Base-by-base conservation (phyloP, 441 rosid genomes). In the Macaranga tanarius region DNA sequence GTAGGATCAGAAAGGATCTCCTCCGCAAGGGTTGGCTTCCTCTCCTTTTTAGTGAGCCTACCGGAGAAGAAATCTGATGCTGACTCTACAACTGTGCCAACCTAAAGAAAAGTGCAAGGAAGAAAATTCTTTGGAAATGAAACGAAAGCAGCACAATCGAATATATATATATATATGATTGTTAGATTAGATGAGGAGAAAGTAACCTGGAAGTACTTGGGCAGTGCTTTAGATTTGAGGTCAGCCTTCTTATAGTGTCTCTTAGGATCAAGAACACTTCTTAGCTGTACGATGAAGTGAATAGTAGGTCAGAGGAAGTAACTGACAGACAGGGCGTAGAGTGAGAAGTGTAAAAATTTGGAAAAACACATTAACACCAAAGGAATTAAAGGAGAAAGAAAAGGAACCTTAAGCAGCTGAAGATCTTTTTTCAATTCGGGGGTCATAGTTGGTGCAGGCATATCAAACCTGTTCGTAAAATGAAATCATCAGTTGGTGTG, bases 361-460 rank as follows among this genome's bases (percentile, higher is more conserved):
- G n/a, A n/a, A n/a, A n/a, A n/a, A n/a, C n/a, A n/a, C n/a, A n/a
- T n/a, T n/a, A n/a, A n/a, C n/a, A n/a, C n/a, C n/a, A n/a, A n/a
- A n/a, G n/a, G n/a, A n/a, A n/a, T n/a, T n/a, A n/a, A n/a, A n/a
- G n/a, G n/a, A n/a, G n/a, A n/a, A n/a, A n/a, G n/a, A n/a, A n/a
- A n/a, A n/a, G 34, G 34, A 34, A 92, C 96, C 98, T 93, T 95
- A 25, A 95, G 89, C 42, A 93, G 65, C 79, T 95, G 92, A 68
- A 95, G 90, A 83, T 95, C 97, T 67, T 80, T 92, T 80, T 90
- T 92, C 85, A 95, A 79, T 80, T 95, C 98, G 0, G 92, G 92
- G 17, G 99, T 95, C 60, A 95, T 72, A 40, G 91, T 90, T 2
- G 92, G 90, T 22, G 98, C 97, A 12, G 97, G 89, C 99, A 93